Conservation (phyloP, 2,329 filamentous ascomycete genomes). For the Chrysosphaeria jannelii region DNA sequence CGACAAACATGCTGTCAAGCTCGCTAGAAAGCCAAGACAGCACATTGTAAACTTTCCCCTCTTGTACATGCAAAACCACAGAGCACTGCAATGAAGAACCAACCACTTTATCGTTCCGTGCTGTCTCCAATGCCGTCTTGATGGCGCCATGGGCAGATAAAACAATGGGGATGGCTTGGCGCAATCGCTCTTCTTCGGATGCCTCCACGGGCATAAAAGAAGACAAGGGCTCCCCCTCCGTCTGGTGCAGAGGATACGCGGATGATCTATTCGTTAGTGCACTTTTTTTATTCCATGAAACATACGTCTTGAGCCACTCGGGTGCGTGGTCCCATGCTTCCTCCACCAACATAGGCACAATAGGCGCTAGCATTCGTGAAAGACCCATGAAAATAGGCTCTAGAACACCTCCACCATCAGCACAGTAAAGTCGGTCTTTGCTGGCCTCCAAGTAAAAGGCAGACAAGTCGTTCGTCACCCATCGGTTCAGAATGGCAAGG, state of each 20-base stretch:
- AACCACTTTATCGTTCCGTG: slow-evolving; percentile 37
- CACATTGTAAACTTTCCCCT: too few species aligned
- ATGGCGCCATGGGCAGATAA: slow-evolving; percentile 30
- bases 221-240: slow-evolving; percentile 16
- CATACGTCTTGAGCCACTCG: slow-evolving; percentile 20
- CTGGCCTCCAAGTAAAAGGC: slow-evolving; percentile 81
- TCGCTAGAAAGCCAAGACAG: slow-evolving; percentile 14
- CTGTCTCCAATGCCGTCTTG: slow-evolving; percentile 45
- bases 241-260: slow-evolving; percentile 15
- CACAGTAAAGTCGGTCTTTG: slow-evolving; percentile 81
- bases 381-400: slow-evolving; percentile 41
- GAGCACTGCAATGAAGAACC: slow-evolving; percentile 58
- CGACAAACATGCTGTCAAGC: slow-evolving; percentile 34
- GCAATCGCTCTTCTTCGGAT: slow-evolving; percentile 5
- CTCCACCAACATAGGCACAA: slow-evolving; percentile 59
- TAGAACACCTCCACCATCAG: slow-evolving; percentile 19
- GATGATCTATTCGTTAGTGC: slow-evolving; percentile 5
- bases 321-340: slow-evolving; percentile 66
- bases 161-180: slow-evolving; percentile 14
- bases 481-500: slow-evolving; percentile 42
- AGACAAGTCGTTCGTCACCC: slow-evolving; percentile 58
- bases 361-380: slow-evolving; percentile 48
- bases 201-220: slow-evolving; percentile 11
- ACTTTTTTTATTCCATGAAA: slow-evolving; percentile 2
- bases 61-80: slow-evolving; percentile 24